A percentile compares a stretch with the other conserved stretches of the same genome.
Conservation (phyloP, 352 stramenopile species). For the Halophytophthora batemanensis region DNA sequence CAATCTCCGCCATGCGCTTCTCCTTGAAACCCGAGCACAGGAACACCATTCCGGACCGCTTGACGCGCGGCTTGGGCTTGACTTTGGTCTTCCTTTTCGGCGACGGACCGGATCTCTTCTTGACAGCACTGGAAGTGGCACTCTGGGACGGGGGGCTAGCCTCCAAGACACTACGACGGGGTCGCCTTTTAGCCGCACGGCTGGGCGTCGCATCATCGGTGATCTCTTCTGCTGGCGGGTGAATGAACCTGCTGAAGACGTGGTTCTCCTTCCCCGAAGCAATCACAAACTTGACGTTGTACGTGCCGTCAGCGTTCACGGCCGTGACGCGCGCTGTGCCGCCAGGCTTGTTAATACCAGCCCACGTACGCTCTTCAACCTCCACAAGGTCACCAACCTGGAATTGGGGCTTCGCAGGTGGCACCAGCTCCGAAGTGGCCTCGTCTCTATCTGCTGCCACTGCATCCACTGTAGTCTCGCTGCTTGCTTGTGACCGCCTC, state of each 20-base stretch:
- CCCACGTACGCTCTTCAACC: conserved; percentile 84
- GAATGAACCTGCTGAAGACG: conserved; percentile 41
- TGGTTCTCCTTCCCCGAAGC: conserved; percentile 22
- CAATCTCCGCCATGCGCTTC: conserved; percentile 35
- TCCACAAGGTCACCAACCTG: conserved; percentile 78
- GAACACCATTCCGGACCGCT: conserved; percentile 44
- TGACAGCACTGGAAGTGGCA: conserved; percentile 5
- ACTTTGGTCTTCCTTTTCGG: conserved; percentile 13
- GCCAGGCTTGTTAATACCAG: conserved; percentile 90
- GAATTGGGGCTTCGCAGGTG: conserved; percentile 33
- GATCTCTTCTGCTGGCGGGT: conserved; percentile 31
- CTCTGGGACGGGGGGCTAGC: conserved; percentile 1
- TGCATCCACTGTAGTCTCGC: too few relatives aligned
- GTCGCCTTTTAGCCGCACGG: conserved; percentile 22
- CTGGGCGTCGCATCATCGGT: conserved; percentile 41
- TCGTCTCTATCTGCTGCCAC: not conserved
- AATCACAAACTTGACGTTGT: conserved; percentile 65
- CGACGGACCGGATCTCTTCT: conserved; percentile 17
- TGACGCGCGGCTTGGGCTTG: conserved; percentile 7
- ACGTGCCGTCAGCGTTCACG: conserved; percentile 52
- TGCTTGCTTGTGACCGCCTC: too few relatives aligned
- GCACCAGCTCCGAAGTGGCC: conserved; percentile 12
- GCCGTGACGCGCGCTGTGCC: conserved; percentile 79
- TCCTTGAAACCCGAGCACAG: conserved; percentile 59
- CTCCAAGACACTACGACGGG: conserved; percentile 10